Evolutionary conservation across 176 grass and related monocot genomes (phyloP), one percentile per base, ranked within the genome.

Genomic region (Paspalum notatum): DNA sequence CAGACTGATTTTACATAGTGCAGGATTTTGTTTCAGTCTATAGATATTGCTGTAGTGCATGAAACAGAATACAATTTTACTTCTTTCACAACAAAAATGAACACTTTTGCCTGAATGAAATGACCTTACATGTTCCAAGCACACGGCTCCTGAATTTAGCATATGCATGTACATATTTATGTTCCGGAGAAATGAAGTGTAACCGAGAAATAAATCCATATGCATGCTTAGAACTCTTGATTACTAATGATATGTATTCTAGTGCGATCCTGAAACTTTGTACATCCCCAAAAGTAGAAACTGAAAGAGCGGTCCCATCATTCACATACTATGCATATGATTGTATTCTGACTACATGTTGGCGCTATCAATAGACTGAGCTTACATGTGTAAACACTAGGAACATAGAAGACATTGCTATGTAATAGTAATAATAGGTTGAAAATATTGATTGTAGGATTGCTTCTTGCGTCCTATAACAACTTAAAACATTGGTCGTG

Each of bases 11-110:
- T 9, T 5, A 43, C 6, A 43, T 62, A 71, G 17, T 56, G 12
- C 40, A 71, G 40, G 47, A 21, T 65, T 72, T 40, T 62, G 49
- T 72, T 83, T 58, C 22, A n/a, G 40, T 26, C 58, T 75, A 8
- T 5, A 43, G 42, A 66, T n/a, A 73, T 11, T 66, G 20, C 27
- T 74, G 25, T 32, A 45, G 0, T 12, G 45, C 18, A 44, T 50
- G 8, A 3, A 59, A n/a, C 46, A 18, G 32, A 51, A 18, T 54
- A 54, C 15, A 44, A 22, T 5, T 37, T 24, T 32, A 11, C 46
- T 24, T 77, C 56, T 60, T 60, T 76, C 54, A 60, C 40, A 76
- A 8, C 14, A 16, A 39, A 71, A 42, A 27, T 6, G 10, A 80
- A 16, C 15, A 59, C 22, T 59, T 68, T 43, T 50, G 7, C 43